Evolutionary conservation across 306 rosid genomes (phyloP), one percentile per base, ranked within the genome.

Genomic region (Ceratonia siliqua): DNA sequence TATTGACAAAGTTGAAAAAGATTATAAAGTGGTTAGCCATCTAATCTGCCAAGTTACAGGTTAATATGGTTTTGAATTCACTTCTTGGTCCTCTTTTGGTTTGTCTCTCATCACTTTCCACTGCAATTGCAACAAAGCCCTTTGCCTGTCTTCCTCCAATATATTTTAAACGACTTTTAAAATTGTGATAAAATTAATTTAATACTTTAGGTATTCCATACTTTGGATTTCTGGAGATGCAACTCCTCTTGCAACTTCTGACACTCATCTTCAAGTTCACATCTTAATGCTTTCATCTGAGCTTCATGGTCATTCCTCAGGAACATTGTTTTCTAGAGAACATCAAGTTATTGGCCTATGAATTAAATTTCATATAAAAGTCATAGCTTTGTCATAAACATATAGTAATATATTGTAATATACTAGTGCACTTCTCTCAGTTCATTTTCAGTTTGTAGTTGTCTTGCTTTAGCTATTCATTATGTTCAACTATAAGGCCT

Each of bases 71-170:
- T 89, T 90, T 7, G 91, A 92, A 79, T 82, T 92, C 79, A 86
- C 96, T 85, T 92, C 99, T 85, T 85, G 93, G 82, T 87, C 92
- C 82, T 92, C 95, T 70, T 86, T 92, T 62, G 89, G 88, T 68
- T 90, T 89, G 86, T 92, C 90, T 42, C 96, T 81, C 98, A 95
- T 94, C 82, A 92, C 98, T 85, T 84, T 90, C 99, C 98, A 95
- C 85, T 90, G 97, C 92, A 95, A 74, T 78, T 95, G 93, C 89
- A 95, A 80, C 76, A 95, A 84, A 67, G 98, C 91, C 82, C 90
- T 90, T 85, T 95, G 98, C 85, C 89, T 87, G 61, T 95, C 97
- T 89, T 95, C 99, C 99, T 89, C 84, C 72, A 72, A 79, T 68
- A 75, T 38, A 55, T 62, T 62, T 84, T 53, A 12, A 67, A 32